phyloP scores from a whole-genome alignment of 1,139 yeast genomes.

The Candida tetrigidarum region DNA sequence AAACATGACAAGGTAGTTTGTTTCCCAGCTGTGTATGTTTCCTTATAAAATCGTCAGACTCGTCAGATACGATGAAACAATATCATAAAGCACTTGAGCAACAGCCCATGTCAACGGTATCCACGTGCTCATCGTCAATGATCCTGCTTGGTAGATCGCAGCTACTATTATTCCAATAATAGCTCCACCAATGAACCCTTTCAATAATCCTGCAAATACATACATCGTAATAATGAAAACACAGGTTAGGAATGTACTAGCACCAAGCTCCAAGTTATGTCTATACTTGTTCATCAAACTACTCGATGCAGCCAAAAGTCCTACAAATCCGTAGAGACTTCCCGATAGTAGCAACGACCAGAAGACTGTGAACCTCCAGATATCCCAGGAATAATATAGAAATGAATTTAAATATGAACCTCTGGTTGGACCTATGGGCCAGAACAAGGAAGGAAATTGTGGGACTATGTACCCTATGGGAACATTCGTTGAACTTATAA shows the following conservation, averaged over 20 bases:
- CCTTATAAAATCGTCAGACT: slow-evolving; percentile 39
- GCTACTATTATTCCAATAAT: slow-evolving; percentile 65
- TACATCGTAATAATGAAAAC: slow-evolving; percentile 51
- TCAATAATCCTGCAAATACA: slow-evolving; percentile 57
- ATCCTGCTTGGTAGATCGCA: slow-evolving; percentile 77
- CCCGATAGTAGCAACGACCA: slow-evolving; percentile 80
- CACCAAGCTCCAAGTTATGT: slow-evolving; percentile 21
- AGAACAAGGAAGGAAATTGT: slow-evolving; percentile 74
- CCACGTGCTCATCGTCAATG: slow-evolving; percentile 91
- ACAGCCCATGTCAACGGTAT: slow-evolving; percentile 84
- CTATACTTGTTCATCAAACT: slow-evolving; percentile 28
- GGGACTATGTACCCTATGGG: slow-evolving; percentile 89
- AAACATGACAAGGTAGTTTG: not conserved
- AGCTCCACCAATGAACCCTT: slow-evolving; percentile 74
- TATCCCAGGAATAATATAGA: slow-evolving; percentile 70
- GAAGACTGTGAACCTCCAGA: slow-evolving; percentile 82
- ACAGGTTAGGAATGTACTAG: slow-evolving; percentile 12
- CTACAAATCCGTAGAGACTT: slow-evolving; percentile 68
- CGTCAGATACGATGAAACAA: slow-evolving; percentile 63
- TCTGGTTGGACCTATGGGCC: slow-evolving; percentile 62
- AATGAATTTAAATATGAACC: slow-evolving; percentile 53
- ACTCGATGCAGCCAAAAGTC: slow-evolving; percentile 59
- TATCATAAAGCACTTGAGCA: slow-evolving; percentile 65
- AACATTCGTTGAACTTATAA: slow-evolving; percentile 47
- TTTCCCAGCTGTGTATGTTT: too few species aligned